Base-by-base conservation (phyloP, 176 grass and related monocot genomes). In the Phoenix dactylifera region DNA sequence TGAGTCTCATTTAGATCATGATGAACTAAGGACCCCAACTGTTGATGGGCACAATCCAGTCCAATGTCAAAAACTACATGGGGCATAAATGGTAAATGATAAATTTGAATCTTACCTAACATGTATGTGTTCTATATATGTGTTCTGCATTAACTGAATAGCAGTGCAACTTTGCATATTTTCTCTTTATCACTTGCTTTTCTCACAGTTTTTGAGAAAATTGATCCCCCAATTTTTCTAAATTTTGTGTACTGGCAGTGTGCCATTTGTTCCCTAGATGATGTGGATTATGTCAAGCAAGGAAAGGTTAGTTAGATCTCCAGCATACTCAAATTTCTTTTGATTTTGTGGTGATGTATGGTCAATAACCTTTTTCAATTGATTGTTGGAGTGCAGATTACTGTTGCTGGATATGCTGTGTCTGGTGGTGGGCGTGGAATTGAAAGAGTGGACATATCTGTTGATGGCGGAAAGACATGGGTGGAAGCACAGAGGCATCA, bases 361-460 rank as follows among this genome's bases (percentile, higher is more conserved):
- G 7, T 44, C 10, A 44, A 44, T 9, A 44, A 44, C 35, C 35
- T 12, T 14, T 44, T 44, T 44, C 35, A 2, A 44, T 44, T 44
- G 1, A 44, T 12, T 60, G 10, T 22, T 52, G 32, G 51, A 15
- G 9, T 60, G 23, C 29, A 82, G 79, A 66, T 72, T 18, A 61
- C 55, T 15, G 12, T 82, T 49, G 72, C 66, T 72, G 79, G 79
- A 29, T 82, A 82, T 57, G 72, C 79, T 39, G 58, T 82, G 55
- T 71, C 79, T 0, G 79, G 79, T 35, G 79, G 79, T n/a, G 79
- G 72, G 1, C 73, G 79, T 54, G 79, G 79, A 16, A 82, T 82
- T 55, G 79, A 82, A 59, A 82, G 79, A 54, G 79, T 82, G 24
- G 79, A 82, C 54, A 59, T 82, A 72, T 82, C 79, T 28, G 28